phyloP scores from a whole-genome alignment of 2,329 filamentous ascomycete genomes.

The Rhinocladiella similis region DNA sequence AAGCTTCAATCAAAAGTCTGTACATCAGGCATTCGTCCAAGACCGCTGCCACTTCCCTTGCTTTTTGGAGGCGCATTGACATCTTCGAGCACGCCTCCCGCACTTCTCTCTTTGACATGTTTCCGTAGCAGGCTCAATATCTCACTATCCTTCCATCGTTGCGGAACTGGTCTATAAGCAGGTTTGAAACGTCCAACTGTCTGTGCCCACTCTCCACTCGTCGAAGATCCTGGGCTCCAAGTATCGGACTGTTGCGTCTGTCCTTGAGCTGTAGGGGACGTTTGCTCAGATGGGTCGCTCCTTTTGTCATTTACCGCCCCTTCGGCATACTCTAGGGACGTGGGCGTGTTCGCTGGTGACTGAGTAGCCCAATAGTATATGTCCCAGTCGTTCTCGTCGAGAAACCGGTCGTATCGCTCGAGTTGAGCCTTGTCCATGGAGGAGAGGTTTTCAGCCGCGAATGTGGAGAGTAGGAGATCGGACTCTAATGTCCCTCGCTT shows the following conservation, averaged over 20 bases:
- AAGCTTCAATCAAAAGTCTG: conserved; percentile 39
- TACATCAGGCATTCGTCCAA: conserved; percentile 52
- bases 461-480: conserved; percentile 93
- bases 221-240: conserved; percentile 54
- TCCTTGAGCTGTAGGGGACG: conserved; percentile 28
- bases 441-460: conserved; percentile 76
- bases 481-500: conserved; percentile 95
- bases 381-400: conserved; percentile 99
- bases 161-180: conserved; percentile 85
- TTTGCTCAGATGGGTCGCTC: conserved; percentile 20
- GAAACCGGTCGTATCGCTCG: conserved; percentile 82
- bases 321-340: conserved; percentile 58
- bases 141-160: conserved; percentile 80
- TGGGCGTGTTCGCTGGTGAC: conserved; percentile 57
- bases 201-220: conserved; percentile 88
- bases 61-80: conserved; percentile 26
- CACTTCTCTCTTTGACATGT: conserved; percentile 75
- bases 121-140: conserved; percentile 72
- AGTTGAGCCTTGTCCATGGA: conserved; percentile 74
- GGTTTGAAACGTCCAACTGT: conserved; percentile 93
- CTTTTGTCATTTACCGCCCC: conserved; percentile 38
- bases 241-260: conserved; percentile 45
- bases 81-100: conserved; percentile 51
- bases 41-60: conserved; percentile 32
- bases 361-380: conserved; percentile 99